Percentiles rank a stretch among this genome's conserved stretches.
These are phyloP conservation scores for Rubroshorea leprosula DNA, from an alignment of 345 rosid genomes.

Conservation along the genomic window DNA sequence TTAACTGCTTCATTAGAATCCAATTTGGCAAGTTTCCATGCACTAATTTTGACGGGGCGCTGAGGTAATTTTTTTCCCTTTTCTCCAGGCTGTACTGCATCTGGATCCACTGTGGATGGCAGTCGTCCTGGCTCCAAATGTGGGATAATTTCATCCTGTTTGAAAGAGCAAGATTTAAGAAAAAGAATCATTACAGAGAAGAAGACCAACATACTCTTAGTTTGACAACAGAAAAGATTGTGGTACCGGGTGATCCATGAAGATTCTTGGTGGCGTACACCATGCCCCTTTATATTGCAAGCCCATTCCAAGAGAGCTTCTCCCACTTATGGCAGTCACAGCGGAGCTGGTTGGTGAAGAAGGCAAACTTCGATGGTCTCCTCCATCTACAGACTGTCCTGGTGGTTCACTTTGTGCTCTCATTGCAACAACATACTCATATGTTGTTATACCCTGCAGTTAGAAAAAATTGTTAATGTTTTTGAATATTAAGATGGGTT, in stretches of 20 bases:
- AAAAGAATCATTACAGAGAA: neutral
- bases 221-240: neutral
- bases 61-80: slow-evolving; percentile 56
- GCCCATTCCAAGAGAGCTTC: slow-evolving; percentile 82
- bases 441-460: slow-evolving; percentile 84
- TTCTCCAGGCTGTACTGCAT: slow-evolving; percentile 35
- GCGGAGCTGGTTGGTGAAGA: slow-evolving; percentile 85
- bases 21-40: slow-evolving; percentile 86
- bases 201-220: neutral
- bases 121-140: slow-evolving; percentile 78
- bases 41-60: slow-evolving; percentile 78
- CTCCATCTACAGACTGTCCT: slow-evolving; percentile 63
- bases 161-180: neutral
- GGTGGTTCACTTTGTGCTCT: slow-evolving; percentile 80
- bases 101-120: slow-evolving; percentile 81
- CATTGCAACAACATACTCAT: slow-evolving; percentile 90
- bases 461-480: slow-evolving; percentile 3
- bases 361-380: slow-evolving; percentile 63
- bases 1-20: slow-evolving; percentile 74
- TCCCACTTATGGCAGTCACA: slow-evolving; percentile 72
- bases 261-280: slow-evolving; percentile 97
- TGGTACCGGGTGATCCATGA: slow-evolving; percentile 86
- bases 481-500: slow-evolving; percentile 9
- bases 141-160: slow-evolving; percentile 79
- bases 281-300: slow-evolving; percentile 83